Percentiles rank a stretch among this genome's conserved stretches.
These are phyloP conservation scores for Ophiocordyceps unilateralis DNA, from an alignment of 2,329 filamentous ascomycete species.

Conservation along the genomic window DNA sequence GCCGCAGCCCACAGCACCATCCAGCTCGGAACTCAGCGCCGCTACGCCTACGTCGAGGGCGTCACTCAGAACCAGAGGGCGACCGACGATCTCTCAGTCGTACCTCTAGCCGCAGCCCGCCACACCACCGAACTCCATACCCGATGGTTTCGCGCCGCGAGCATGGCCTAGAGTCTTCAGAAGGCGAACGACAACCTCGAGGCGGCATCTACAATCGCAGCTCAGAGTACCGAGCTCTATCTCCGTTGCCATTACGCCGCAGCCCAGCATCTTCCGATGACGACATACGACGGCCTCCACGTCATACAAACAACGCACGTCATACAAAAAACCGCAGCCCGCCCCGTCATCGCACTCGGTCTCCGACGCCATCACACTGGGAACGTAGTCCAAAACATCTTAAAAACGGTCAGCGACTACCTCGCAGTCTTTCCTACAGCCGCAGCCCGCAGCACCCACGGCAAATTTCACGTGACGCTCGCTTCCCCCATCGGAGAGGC, in stretches of 20 bases:
- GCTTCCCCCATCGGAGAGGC: not conserved
- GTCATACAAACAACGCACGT: too few relatives aligned
- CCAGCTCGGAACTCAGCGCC: not conserved
- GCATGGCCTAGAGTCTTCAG: not conserved
- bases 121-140: not conserved
- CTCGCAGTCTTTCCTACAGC: constrained; percentile 5
- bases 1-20: not conserved
- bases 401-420: not conserved
- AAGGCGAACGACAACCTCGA: not conserved
- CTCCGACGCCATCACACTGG: not conserved
- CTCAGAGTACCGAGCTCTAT: not conserved
- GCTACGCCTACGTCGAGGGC: not conserved
- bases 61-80: not conserved
- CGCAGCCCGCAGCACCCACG: constrained; percentile 10
- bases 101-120: not conserved
- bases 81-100: not conserved
- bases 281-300: not conserved
- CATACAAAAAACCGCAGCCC: constrained; percentile 10
- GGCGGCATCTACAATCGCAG: not conserved
- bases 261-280: not conserved
- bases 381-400: not conserved
- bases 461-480: not conserved
- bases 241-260: not conserved
- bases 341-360: not conserved
- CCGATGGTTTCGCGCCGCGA: not conserved